Evolutionary conservation across 163 green algal genomes (phyloP).

Genomic region (Scenedesmus sp.): DNA sequence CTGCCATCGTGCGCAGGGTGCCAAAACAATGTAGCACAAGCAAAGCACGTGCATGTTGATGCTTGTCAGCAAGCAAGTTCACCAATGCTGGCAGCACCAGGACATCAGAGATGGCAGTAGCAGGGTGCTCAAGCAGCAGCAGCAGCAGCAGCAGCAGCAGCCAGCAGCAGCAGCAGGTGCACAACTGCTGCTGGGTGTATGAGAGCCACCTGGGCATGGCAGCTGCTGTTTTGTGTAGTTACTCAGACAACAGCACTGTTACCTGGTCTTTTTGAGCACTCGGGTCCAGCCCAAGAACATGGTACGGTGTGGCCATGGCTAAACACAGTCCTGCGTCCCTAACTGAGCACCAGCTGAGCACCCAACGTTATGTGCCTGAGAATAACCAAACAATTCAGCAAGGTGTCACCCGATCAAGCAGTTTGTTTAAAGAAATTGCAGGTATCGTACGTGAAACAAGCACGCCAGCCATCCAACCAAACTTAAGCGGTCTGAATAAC

Average conservation of each 20-base stretch:
- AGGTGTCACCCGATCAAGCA: not conserved
- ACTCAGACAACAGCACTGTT: not conserved
- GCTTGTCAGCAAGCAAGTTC: not conserved
- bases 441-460: not conserved
- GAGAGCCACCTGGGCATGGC: not conserved
- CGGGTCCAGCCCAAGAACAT: slow-evolving; percentile 20
- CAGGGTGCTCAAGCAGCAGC: not conserved
- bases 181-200: not conserved
- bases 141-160: not conserved
- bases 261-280: slow-evolving; percentile 50
- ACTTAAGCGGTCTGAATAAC: not conserved
- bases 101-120: not conserved
- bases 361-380: not conserved
- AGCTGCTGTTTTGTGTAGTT: not conserved
- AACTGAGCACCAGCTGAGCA: not conserved
- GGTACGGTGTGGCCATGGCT: slow-evolving; percentile 12
- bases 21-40: too few species aligned
- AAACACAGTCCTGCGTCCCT: not conserved
- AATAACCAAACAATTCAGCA: not conserved
- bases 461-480: not conserved
- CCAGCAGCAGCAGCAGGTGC: not conserved
- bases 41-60: not conserved
- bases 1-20: not conserved
- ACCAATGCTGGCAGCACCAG: not conserved
- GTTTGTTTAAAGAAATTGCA: not conserved